phyloP scores from a whole-genome alignment of 164 flowering plant species.

The Magnolia officinalis region DNA sequence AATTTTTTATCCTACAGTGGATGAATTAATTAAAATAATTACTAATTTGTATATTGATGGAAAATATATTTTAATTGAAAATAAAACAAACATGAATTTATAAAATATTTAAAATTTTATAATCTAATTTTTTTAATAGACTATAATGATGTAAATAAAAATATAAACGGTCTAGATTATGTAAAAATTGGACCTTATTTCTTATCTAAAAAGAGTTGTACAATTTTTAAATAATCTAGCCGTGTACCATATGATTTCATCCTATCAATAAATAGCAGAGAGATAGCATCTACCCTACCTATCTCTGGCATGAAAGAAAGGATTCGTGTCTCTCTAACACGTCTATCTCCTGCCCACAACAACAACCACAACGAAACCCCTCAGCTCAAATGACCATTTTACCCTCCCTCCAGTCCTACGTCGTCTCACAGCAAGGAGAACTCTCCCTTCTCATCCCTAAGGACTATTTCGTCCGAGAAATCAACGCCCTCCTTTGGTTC shows the following conservation, averaged over 20 bases:
- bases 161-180: neutral
- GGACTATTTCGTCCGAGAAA: conserved; percentile 35
- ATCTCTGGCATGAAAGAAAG: neutral
- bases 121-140: no score
- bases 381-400: neutral
- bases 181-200: neutral
- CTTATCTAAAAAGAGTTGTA: neutral
- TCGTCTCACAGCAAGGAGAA: neutral
- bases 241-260: neutral
- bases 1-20: no score
- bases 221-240: neutral
- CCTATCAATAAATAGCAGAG: neutral
- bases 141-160: no score
- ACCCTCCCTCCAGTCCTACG: neutral
- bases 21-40: no score
- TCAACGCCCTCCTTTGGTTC: conserved; percentile 53
- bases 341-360: neutral
- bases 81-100: no score
- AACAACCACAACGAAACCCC: neutral
- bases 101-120: no score
- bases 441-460: conserved; percentile 13
- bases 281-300: neutral
- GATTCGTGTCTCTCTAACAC: neutral
- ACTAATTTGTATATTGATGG: no score
- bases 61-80: no score